phyloP scores from a whole-genome alignment of 2,329 filamentous ascomycete species.

The Pseudofabraea citricarpa region DNA sequence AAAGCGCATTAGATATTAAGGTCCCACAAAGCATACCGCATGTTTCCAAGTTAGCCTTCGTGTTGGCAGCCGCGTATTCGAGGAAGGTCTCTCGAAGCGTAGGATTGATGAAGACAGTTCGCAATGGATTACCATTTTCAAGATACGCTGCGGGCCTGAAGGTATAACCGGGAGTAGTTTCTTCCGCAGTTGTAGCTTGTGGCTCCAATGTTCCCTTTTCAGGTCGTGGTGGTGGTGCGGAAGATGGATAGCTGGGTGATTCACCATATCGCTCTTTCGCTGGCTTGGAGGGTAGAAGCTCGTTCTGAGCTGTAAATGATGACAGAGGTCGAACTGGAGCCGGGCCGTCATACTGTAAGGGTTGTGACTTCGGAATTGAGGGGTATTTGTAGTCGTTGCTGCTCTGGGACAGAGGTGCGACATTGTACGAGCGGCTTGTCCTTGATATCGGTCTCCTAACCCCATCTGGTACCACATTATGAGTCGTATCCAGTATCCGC shows the following conservation, averaged over 20 bases:
- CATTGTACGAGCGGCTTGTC: constrained; percentile 16
- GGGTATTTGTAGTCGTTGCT: constrained; percentile 48
- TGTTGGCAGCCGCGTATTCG: constrained; percentile 70
- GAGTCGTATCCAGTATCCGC: constrained; percentile 31
- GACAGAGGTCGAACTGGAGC: constrained; percentile 2
- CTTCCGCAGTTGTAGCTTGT: constrained; percentile 1
- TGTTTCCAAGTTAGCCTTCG: constrained; percentile 78
- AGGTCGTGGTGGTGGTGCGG: constrained; percentile 17
- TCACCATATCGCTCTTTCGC: constrained; percentile 20
- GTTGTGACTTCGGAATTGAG: constrained; percentile 46
- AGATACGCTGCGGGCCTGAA: constrained; percentile 84
- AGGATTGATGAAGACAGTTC: constrained; percentile 81
- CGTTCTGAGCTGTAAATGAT: constrained; percentile 2
- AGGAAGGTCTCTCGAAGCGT: constrained; percentile 73
- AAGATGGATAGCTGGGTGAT: not conserved
- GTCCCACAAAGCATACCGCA: constrained; percentile 93
- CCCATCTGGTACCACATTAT: constrained; percentile 18
- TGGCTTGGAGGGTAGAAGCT: constrained; percentile 21
- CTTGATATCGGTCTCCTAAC: constrained; percentile 22
- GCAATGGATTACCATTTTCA: constrained; percentile 81
- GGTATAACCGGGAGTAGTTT: constrained; percentile 44
- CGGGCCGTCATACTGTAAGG: constrained; percentile 33
- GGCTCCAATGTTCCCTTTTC: constrained; percentile 16
- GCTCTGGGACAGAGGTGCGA: constrained; percentile 12
- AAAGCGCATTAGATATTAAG: constrained; percentile 86